A percentile compares a stretch with the other conserved stretches of the same genome.
These are phyloP conservation scores for Phaeotremella fagi DNA, from an alignment of 768 basidiomycete species.

Conservation along the genomic window DNA sequence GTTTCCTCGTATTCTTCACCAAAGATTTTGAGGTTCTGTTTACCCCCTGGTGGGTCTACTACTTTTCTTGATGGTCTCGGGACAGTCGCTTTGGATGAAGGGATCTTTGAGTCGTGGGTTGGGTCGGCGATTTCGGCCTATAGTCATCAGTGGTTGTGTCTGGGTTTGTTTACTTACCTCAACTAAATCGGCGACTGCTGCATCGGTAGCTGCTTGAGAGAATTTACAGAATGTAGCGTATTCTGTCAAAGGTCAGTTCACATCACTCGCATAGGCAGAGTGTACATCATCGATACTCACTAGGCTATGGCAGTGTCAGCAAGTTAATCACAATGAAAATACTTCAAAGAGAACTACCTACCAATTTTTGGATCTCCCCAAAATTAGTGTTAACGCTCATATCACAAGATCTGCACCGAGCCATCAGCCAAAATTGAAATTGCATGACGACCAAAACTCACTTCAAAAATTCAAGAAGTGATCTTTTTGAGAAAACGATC, in stretches of 20 bases:
- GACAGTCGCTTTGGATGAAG: slow-evolving; percentile 27
- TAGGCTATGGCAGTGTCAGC: slow-evolving; percentile 19
- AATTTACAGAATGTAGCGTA: slow-evolving; percentile 47
- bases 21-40: slow-evolving; percentile 31
- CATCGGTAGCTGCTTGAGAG: slow-evolving; percentile 44
- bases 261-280: no score
- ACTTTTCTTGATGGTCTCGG: slow-evolving; percentile 45
- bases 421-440: not conserved
- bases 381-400: slow-evolving; percentile 44
- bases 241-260: slow-evolving; percentile 16
- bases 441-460: slow-evolving; percentile 6
- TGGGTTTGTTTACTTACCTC: slow-evolving; percentile 28
- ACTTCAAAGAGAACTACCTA: not conserved
- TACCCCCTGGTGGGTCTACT: slow-evolving; percentile 43
- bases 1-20: slow-evolving; percentile 44
- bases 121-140: slow-evolving; percentile 48
- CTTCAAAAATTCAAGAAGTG: slow-evolving; percentile 48
- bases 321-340: not conserved
- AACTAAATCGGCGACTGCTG: slow-evolving; percentile 47
- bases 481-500: slow-evolving; percentile 48
- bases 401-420: slow-evolving; percentile 18
- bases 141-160: not conserved
- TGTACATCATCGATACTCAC: slow-evolving; percentile 26
- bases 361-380: slow-evolving; percentile 41
- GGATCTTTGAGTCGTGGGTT: slow-evolving; percentile 25